Evolutionary conservation across 2,329 filamentous ascomycete species (phyloP).

Genomic region (Parastagonospora avenae): DNA sequence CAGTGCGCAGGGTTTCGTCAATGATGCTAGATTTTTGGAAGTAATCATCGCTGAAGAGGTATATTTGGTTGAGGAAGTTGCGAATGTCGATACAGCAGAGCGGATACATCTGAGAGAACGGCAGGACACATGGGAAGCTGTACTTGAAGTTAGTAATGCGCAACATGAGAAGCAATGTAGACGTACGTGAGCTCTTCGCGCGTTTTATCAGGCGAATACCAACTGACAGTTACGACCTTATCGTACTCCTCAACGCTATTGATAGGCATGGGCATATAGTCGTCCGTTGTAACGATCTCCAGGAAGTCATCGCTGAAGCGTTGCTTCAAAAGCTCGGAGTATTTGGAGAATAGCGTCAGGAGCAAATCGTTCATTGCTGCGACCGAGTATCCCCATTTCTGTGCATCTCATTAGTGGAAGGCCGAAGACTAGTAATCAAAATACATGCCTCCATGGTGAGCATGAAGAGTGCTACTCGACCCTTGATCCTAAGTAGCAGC

Average conservation of each 20-base stretch:
- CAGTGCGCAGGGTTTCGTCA: constrained; percentile 85
- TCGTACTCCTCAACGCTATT: constrained; percentile 89
- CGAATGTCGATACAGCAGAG: constrained; percentile 97
- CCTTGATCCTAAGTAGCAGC: constrained; percentile 90
- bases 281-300: constrained; percentile 87
- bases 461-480: constrained; percentile 89
- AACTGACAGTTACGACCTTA: constrained; percentile 93
- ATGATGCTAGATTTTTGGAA: constrained; percentile 90
- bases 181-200: constrained; percentile 75
- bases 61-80: constrained; percentile 97
- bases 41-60: constrained; percentile 95
- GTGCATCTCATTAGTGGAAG: constrained; percentile 9
- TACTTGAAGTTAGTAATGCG: constrained; percentile 14
- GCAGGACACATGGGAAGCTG: constrained; percentile 91
- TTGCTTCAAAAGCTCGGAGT: constrained; percentile 86
- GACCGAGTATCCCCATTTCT: constrained; percentile 91
- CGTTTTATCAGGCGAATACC: constrained; percentile 86
- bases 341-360: constrained; percentile 89
- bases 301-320: constrained; percentile 96
- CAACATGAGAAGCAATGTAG: background rate
- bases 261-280: constrained; percentile 99
- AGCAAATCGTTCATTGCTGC: constrained; percentile 81
- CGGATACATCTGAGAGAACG: constrained; percentile 99
- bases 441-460: constrained; percentile 88
- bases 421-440: background rate